These are phyloP conservation scores for Fonsecaea monophora DNA, from an alignment of 2,329 filamentous ascomycete species.

Conservation along the genomic window DNA sequence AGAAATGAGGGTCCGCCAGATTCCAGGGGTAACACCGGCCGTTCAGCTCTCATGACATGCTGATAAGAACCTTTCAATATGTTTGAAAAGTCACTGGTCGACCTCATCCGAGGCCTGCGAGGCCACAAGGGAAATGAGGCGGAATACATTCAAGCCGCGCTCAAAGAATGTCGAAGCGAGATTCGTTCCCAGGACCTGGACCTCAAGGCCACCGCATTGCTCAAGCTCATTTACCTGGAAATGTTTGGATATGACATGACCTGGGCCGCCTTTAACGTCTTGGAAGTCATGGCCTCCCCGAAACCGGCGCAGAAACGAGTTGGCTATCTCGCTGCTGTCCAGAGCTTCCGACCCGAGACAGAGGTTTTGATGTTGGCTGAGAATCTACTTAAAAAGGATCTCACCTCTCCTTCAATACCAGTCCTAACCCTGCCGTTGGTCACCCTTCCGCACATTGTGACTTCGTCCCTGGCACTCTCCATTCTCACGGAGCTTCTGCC, in stretches of 20 bases:
- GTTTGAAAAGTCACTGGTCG: slow-evolving; percentile 99
- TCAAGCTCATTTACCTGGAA: slow-evolving; percentile 96
- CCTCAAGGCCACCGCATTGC: slow-evolving; percentile 90
- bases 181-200: slow-evolving; percentile 95
- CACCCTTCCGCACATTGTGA: slow-evolving; percentile 94
- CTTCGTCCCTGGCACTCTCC: slow-evolving; percentile 87
- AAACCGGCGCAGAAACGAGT: slow-evolving; percentile 96
- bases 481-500: slow-evolving; percentile 86
- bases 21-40: slow-evolving; percentile 10
- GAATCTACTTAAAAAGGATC: slow-evolving; percentile 87
- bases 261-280: slow-evolving; percentile 97
- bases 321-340: slow-evolving; percentile 91
- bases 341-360: slow-evolving; percentile 94
- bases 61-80: slow-evolving; percentile 54
- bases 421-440: slow-evolving; percentile 85
- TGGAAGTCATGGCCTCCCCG: slow-evolving; percentile 96
- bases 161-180: slow-evolving; percentile 95
- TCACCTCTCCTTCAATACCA: slow-evolving; percentile 72
- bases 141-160: slow-evolving; percentile 89
- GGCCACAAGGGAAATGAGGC: slow-evolving; percentile 95
- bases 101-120: slow-evolving; percentile 94
- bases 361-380: slow-evolving; percentile 98
- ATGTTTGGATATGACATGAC: slow-evolving; percentile 99
- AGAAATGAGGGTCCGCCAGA: slow-evolving; percentile 23
- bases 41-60: slow-evolving; percentile 11